Evolutionary conservation across 2,329 filamentous ascomycete genomes (phyloP), one percentile per base, ranked within the genome.

Genomic region (Fusarium secorum): DNA sequence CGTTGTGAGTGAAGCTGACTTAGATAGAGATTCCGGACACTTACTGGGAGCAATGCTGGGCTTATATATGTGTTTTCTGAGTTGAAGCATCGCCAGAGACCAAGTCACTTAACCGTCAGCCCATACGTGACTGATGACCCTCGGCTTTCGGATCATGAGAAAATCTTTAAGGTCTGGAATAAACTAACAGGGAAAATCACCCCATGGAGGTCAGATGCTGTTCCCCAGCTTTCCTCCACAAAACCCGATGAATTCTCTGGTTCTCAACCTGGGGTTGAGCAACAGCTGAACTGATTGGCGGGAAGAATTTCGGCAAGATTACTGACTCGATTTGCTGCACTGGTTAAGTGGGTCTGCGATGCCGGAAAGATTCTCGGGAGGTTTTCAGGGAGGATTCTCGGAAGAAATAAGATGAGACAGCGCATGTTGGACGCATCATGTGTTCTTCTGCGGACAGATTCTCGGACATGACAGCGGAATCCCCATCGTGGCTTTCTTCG

Each of bases 161-260:
- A 41, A 60, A 56, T 13, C 4, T 44, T 36, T 33, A n/a, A 55
- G 22, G 26, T 11, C 44, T 30, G 20, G 33, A 52, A 38, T 52
- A 39, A 36, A 39, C 20, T 32, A 58, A 20, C 18, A 32, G 13
- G 26, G 15, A 32, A 42, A 11, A 30, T 67, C 62, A 66, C 62
- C 64, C 64, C 55, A 67, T 55, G 64, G 64, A 67, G 64, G 33
- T 67, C 55, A 67, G 46, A 41, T 53, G 62, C 38, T 36, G 14
- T 51, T 64, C 55, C 64, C 63, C 64, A 32, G 63, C 15, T 54
- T 51, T 55, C 46, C 56, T 66, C 64, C 64, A 66, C 56, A 62
- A 45, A 45, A 44, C 15, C 33, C 30, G 26, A 41, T 41, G 57
- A 45, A 49, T 60, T 66, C 53, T 41, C 52, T 48, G 14, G 32